Evolutionary conservation across 495 filamentous ascomycete genomes (phyloP).

Genomic region (Penicillium herquei): DNA sequence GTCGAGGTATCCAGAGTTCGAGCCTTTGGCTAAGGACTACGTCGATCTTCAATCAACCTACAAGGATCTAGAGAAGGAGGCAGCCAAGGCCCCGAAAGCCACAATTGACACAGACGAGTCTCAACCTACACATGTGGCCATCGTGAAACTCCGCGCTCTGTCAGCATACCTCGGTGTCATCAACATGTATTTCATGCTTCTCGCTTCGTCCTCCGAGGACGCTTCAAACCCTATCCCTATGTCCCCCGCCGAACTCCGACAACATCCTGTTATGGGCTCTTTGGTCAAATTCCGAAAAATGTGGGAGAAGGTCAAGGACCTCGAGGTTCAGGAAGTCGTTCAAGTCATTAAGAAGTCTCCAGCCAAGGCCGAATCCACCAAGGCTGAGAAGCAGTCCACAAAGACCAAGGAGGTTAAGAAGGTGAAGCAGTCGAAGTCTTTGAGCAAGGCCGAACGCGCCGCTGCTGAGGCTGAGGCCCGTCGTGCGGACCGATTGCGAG

Average conservation of each 20-base stretch:
- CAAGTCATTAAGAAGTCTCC: slow-evolving; percentile 15
- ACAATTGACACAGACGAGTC: slow-evolving; percentile 30
- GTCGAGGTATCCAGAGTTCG: slow-evolving; percentile 86
- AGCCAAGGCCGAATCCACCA: slow-evolving; percentile 10
- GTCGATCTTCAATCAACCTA: slow-evolving; percentile 66
- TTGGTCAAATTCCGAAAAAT: slow-evolving; percentile 75
- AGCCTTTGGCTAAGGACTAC: slow-evolving; percentile 79
- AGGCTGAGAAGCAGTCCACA: slow-evolving; percentile 24
- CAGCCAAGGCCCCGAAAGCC: slow-evolving; percentile 47
- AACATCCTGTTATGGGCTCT: slow-evolving; percentile 85
- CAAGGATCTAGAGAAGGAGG: slow-evolving; percentile 53
- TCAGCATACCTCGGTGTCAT: slow-evolving; percentile 81
- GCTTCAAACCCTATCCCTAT: slow-evolving; percentile 48
- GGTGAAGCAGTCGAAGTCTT: slow-evolving; percentile 40
- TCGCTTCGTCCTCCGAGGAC: slow-evolving; percentile 65
- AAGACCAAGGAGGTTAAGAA: slow-evolving; percentile 30
- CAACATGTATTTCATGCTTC: slow-evolving; percentile 89
- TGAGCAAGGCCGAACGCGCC: slow-evolving; percentile 49
- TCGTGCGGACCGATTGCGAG: slow-evolving; percentile 52
- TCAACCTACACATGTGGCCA: slow-evolving; percentile 45
- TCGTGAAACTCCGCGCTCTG: slow-evolving; percentile 71
- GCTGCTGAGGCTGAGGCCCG: slow-evolving; percentile 52
- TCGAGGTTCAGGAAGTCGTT: slow-evolving; percentile 21
- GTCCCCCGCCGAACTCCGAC: slow-evolving; percentile 70
- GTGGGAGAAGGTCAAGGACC: slow-evolving; percentile 72